Base-by-base conservation (phyloP, 148 eudicot genomes). In the Mesembryanthemum crystallinum region DNA sequence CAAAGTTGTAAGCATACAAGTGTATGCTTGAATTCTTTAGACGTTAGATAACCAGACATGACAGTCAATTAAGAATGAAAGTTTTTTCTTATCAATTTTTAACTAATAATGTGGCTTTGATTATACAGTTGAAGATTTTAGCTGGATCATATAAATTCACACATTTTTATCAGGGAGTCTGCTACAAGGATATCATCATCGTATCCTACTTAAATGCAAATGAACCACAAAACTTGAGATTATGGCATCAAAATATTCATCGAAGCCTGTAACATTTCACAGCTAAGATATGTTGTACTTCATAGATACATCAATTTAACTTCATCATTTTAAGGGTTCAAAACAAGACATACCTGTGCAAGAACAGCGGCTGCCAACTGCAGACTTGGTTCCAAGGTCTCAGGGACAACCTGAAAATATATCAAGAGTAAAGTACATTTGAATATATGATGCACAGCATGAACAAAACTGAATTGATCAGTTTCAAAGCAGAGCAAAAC, bases 281-380 rank as follows among this genome's bases (percentile, higher is more conserved):
- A 42, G 13, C 58, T 54, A 21, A 17, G 21, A 54, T 21, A 1
- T 54, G 58, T 3, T 54, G 58, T 54, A 21, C 7, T n/a, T 18
- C n/a, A 21, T 23, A 57, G 58, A 21, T 57, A 57, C 61, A 57
- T 6, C 61, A n/a, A 23, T 57, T 57, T 8, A n/a, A 8, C 27
- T 4, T 23, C 27, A 57, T 20, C 21, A 17, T 37, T 79, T 66
- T 35, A 67, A 67, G 24, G 15, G 51, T 45, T 66, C 27, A 33
- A 39, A 29, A 28, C n/a, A 43, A 73, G 64, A 77, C 76, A 80
- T 86, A 92, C 98, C 89, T 91, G 93, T 76, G 96, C 92, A 84
- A 93, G 96, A 74, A 93, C 98, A 80, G 98, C 98, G 76, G 98
- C 93, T 62, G 98, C 96, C 82, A 93, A 74, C 88, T 93, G 98